Conservation (phyloP, 2,329 filamentous ascomycete species). For the Sclerotinia glacialis region DNA sequence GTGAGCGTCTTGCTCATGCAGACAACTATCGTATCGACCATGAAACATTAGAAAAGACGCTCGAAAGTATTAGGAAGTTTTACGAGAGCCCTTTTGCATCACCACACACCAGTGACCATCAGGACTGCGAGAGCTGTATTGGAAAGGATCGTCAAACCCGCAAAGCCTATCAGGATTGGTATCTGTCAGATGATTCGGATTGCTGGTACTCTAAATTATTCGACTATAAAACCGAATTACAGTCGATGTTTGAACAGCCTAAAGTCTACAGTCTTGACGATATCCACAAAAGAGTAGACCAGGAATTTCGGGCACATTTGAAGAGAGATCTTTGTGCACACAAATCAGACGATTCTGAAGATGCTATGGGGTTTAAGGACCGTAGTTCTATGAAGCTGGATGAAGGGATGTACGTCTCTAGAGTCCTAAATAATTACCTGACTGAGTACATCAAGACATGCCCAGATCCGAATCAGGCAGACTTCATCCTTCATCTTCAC, state of each 20-base stretch:
- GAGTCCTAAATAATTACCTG: constrained; percentile 28
- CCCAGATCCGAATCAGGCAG: constrained; percentile 21
- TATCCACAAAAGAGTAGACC: constrained; percentile 31
- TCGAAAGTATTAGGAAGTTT: constrained; percentile 24
- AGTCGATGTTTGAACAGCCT: constrained; percentile 30
- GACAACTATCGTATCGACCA: constrained; percentile 31
- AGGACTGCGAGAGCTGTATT: constrained; percentile 32
- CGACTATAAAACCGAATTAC: constrained; percentile 29
- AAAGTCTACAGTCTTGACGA: constrained; percentile 27
- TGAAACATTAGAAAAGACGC: constrained; percentile 25
- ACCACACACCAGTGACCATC: constrained; percentile 29
- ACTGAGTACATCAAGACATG: constrained; percentile 19
- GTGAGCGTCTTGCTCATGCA: constrained; percentile 30
- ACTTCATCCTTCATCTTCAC: constrained; percentile 27
- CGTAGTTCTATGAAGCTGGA: constrained; percentile 25
- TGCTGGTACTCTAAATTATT: constrained; percentile 29
- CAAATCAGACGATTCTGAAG: constrained; percentile 22
- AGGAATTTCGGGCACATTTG: constrained; percentile 31
- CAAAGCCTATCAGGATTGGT: constrained; percentile 36
- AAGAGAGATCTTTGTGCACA: constrained; percentile 30
- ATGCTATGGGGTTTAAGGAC: constrained; percentile 21
- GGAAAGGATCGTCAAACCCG: constrained; percentile 30
- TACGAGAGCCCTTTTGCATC: constrained; percentile 26
- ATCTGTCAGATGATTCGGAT: constrained; percentile 30
- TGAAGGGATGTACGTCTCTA: constrained; percentile 19